Percentiles rank a stretch among this genome's conserved stretches.
These are phyloP conservation scores for Talaromyces islandicus DNA, from an alignment of 2,329 filamentous ascomycete species.

Conservation along the genomic window DNA sequence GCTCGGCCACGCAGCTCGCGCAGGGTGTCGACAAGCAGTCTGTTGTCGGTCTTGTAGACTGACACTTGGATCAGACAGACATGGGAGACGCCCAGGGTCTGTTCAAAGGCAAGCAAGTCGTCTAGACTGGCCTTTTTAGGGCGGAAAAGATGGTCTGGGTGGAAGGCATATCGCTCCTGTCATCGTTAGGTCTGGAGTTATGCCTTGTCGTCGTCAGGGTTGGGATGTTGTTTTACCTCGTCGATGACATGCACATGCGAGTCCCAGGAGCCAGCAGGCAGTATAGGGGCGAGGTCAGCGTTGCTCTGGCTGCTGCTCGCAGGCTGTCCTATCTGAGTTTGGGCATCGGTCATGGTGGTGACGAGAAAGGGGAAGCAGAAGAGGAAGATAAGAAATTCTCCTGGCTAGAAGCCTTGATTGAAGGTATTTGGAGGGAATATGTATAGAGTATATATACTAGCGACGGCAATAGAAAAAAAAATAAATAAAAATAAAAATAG, in stretches of 20 bases:
- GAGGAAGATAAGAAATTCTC: neutral
- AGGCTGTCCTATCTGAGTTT: neutral
- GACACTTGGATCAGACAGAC: conserved; percentile 51
- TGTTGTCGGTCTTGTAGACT: conserved; percentile 57
- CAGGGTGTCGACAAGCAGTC: conserved; percentile 52
- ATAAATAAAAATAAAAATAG: neutral
- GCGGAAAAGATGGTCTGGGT: conserved; percentile 2
- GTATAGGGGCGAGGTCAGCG: neutral
- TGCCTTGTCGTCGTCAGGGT: neutral
- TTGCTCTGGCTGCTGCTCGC: neutral
- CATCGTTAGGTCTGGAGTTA: neutral
- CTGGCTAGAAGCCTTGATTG: neutral
- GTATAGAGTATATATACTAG: neutral
- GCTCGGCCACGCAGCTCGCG: conserved; percentile 33
- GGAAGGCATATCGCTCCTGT: conserved; percentile 3
- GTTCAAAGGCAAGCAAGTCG: conserved; percentile 6
- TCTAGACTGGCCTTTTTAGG: conserved; percentile 7
- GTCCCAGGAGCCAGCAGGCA: conserved; percentile 7
- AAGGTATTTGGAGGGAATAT: neutral
- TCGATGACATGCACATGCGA: conserved; percentile 7
- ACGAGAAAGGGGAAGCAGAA: neutral
- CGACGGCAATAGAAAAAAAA: neutral
- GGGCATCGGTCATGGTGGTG: neutral
- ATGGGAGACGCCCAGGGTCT: conserved; percentile 3
- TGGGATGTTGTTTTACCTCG: neutral